Evolutionary conservation across 352 stramenopile species (phyloP), one percentile per base, ranked within the genome.

Genomic region (Phytophthora sp.): DNA sequence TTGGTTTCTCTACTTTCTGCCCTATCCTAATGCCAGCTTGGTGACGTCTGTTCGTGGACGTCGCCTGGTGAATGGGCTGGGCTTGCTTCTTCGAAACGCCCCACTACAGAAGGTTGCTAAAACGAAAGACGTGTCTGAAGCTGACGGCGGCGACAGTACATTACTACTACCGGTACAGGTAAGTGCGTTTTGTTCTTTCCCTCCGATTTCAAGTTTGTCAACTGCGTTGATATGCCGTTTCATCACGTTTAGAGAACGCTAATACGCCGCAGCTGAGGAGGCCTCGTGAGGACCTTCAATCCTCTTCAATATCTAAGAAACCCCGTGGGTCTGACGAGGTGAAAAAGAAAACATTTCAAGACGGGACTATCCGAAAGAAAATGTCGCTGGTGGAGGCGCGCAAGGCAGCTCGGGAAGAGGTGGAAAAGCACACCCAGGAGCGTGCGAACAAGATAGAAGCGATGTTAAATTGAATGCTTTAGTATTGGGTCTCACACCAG

Each of bases 321-420:
- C 54, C 12, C 24, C 51, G 31, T 58, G 33, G 31, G 18, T 3
- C 33, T 18, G 33, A 47, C 1, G 45, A 42, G n/a, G 39, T 18
- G 7, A 24, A 45, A 24, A 21, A 44, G 4, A 44, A 44, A 30
- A 2, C 8, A 44, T 33, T 21, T 33, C 27, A 41, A 41, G 1
- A 36, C 27, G n/a, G 44, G 15, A 8, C 13, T n/a, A 24, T 13
- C 23, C 18, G 15, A 31, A 36, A 35, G 41, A 54, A 62, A 51
- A 62, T 45, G 39, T 35, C 54, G 13, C 31, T 62, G 16, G 54
- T 15, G 8, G 54, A 62, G 30, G 39, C 29, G 5, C 54, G 54
- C 21, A 62, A 45, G 33, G 39, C 30, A 20, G 54, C 54, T 33
- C 39, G 16, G 16, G 39, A 54, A 29, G 39, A 45, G 29, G 30